Percentiles rank a stretch among this genome's conserved stretches.
phyloP scores from a whole-genome alignment of 331 rosid genomes.

The Erythrophleum ivorense region DNA sequence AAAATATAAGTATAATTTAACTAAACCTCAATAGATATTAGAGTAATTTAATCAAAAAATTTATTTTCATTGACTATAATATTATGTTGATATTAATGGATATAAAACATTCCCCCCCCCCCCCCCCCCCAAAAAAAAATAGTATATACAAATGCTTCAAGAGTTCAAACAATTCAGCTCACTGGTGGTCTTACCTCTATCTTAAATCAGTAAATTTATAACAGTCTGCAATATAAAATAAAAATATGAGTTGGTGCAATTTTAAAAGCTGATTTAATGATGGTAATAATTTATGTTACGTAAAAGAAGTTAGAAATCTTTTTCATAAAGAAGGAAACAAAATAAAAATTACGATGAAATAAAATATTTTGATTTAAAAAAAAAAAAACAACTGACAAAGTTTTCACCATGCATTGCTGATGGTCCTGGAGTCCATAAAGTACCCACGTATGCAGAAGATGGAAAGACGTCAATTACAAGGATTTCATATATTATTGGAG shows the following conservation, averaged over 20 bases:
- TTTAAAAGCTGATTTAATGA: neutral
- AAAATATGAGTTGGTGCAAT: neutral
- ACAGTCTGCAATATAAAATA: no score
- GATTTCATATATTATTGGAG: conserved; percentile 8
- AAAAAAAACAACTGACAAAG: neutral
- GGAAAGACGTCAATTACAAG: conserved; percentile 22
- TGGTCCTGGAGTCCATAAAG: neutral
- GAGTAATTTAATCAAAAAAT: no score
- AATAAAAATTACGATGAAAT: neutral
- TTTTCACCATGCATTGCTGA: neutral
- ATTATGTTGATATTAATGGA: no score
- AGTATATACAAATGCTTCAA: no score
- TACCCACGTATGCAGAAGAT: neutral
- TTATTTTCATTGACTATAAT: no score
- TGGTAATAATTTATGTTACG: neutral
- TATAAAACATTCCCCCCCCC: no score
- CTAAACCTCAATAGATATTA: no score
- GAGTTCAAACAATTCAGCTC: no score
- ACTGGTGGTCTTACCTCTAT: no score
- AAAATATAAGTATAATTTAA: no score
- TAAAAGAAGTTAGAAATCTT: neutral
- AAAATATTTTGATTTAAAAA: neutral
- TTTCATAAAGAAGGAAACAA: conserved; percentile 4
- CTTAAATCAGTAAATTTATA: neutral
- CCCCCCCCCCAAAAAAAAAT: no score